Percentiles rank a stretch among this genome's conserved stretches.
phyloP scores from a whole-genome alignment of 208 protist species.

The Leishmania amazonensis region DNA sequence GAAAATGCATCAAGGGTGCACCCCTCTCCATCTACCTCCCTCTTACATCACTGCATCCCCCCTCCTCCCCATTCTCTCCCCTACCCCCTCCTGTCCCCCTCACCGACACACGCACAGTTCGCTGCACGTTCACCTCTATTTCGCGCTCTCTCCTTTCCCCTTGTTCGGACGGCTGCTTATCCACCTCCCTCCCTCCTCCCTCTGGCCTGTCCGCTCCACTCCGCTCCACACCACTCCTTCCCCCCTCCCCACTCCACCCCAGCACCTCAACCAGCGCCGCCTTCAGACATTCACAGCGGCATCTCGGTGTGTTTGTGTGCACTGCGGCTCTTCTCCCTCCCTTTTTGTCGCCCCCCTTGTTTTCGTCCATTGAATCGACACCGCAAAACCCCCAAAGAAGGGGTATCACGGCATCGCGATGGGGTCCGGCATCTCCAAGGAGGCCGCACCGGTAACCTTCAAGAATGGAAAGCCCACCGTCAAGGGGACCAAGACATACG shows the following conservation, averaged over 20 bases:
- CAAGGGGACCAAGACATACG: constrained; percentile 40
- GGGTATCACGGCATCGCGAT: constrained; percentile 8
- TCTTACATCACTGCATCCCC: not conserved
- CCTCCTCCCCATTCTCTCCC: not conserved
- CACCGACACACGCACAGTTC: not conserved
- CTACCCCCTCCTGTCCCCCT: not conserved
- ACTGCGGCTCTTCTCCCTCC: constrained; percentile 10
- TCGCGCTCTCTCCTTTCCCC: not conserved
- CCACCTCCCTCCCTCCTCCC: not conserved
- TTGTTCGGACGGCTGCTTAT: not conserved
- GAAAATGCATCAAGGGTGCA: not conserved
- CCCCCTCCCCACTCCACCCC: too few species aligned
- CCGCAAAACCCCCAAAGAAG: too few species aligned
- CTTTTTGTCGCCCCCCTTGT: not conserved
- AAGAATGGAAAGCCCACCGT: constrained; percentile 71
- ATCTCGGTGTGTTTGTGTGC: not conserved
- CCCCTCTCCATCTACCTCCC: not conserved
- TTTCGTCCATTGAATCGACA: not conserved
- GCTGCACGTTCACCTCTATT: not conserved
- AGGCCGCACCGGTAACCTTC: constrained; percentile 25
- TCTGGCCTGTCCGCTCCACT: too few species aligned
- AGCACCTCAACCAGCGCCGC: not conserved
- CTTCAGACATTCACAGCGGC: not conserved
- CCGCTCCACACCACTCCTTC: too few species aligned
- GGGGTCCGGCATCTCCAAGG: constrained; percentile 40